phyloP scores from a whole-genome alignment of 1,284 basidiomycete genomes.

The Irpex sp. region DNA sequence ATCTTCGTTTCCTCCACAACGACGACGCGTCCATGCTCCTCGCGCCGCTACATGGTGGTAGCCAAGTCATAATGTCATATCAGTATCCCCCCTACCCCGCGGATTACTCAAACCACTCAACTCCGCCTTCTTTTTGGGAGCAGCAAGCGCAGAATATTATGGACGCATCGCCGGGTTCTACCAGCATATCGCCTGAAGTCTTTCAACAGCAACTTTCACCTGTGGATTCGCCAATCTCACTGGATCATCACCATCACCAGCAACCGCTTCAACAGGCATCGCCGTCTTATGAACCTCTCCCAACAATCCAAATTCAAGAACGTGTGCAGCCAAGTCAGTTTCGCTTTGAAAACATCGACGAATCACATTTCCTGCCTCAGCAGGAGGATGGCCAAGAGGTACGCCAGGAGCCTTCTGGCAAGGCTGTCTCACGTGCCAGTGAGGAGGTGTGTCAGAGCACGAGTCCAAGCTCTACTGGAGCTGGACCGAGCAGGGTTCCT shows the following conservation, averaged over 20 bases:
- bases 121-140: constrained; percentile 8
- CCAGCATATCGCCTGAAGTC: constrained; percentile 2
- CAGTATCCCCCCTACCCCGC: constrained; percentile 5
- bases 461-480: constrained; percentile 13
- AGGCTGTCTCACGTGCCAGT: constrained; percentile 18
- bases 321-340: constrained; percentile 16
- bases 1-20: constrained; percentile 5
- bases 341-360: constrained; percentile 29
- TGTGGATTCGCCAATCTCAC: neutral
- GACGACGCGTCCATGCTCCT: constrained; percentile 11
- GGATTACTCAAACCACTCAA: constrained; percentile 4
- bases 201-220: constrained; percentile 6
- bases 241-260: neutral
- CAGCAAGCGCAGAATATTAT: constrained; percentile 1
- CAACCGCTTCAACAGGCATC: neutral
- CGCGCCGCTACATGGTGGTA: constrained; percentile 2
- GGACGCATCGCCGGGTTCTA: neutral
- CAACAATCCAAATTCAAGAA: constrained; percentile 21
- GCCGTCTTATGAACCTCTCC: constrained; percentile 1
- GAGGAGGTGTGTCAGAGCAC: constrained; percentile 20
- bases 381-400: constrained; percentile 18
- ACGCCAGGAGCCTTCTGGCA: constrained; percentile 13
- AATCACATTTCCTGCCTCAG: constrained; percentile 22
- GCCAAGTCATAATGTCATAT: constrained; percentile 11
- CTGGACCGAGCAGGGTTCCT: constrained; percentile 21